Evolutionary conservation across 1,284 basidiomycete genomes (phyloP), one percentile per base, ranked within the genome.

Genomic region (Cutaneotrichosporon mucoides): DNA sequence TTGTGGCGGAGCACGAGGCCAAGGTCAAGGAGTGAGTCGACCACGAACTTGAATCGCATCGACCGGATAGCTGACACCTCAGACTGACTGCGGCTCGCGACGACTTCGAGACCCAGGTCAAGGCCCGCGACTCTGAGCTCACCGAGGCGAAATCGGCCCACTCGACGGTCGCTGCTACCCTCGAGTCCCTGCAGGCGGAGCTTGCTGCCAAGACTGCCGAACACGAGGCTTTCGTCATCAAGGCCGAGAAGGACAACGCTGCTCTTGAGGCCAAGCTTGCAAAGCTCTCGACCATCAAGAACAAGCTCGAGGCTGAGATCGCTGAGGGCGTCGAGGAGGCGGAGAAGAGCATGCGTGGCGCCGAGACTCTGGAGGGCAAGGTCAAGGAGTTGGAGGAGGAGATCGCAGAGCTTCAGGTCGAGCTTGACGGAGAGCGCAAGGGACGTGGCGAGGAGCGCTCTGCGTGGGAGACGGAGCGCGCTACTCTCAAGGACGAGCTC

Each of bases 311-410:
- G 58, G 47, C 50, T 33, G 66, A 68, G 58, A 50, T 72, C 45
- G 49, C 45, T 36, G 56, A 57, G 48, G 66, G 64, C 15, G 66
- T 63, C 5, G 66, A 67, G 50, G 66, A 69, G 48, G 67, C 68
- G 3, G 65, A 71, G 61, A 66, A 57, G 57, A 64, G 59, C 35
- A 45, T 63, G 43, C 16, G 48, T 56, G 54, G 62, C 36, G 16
- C 56, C 9, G 58, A 52, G 8, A 56, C 52, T 16, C 52, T 63
- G 24, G 60, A 66, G 57, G 57, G 55, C 24, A 48, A 61, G 59
- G 55, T 69, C 24, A 53, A 61, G 46, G 66, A 67, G 51, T 55
- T 70, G 11, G 57, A 66, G 55, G 57, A 63, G 11, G 61, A 72
- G 63, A 53, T 68, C 10, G 61, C 61, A 15, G 64, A 59, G 44